Evolutionary conservation across 2,329 filamentous ascomycete genomes (phyloP).

Genomic region (Tolypocladium guangdongense): DNA sequence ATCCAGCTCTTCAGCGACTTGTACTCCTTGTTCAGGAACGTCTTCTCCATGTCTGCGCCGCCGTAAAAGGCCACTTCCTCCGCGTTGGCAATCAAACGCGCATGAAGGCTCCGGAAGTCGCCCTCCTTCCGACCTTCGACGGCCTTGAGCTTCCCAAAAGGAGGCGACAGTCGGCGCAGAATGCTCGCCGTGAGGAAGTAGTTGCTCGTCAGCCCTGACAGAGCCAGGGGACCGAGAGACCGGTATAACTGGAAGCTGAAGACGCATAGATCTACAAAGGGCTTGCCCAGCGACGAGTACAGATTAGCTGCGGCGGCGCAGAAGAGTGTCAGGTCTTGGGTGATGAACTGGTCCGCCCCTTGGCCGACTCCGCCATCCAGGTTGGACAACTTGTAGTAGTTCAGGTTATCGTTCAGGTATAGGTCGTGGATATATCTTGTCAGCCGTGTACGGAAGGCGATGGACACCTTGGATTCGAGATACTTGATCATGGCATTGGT

Average conservation of each 20-base stretch:
- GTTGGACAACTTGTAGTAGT: slow-evolving; percentile 92
- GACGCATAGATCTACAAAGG: slow-evolving; percentile 89
- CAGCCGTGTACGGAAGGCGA: slow-evolving; percentile 88
- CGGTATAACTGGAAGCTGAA: slow-evolving; percentile 97
- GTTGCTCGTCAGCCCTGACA: slow-evolving; percentile 78
- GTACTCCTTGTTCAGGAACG: slow-evolving; percentile 85
- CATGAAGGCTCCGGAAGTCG: slow-evolving; percentile 85
- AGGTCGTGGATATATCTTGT: slow-evolving; percentile 96
- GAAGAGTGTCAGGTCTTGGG: slow-evolving; percentile 90
- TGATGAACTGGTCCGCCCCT: slow-evolving; percentile 93
- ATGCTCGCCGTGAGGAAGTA: slow-evolving; percentile 92
- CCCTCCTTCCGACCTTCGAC: slow-evolving; percentile 93
- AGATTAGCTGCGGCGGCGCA: slow-evolving; percentile 84
- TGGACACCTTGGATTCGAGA: slow-evolving; percentile 93
- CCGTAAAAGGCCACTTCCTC: slow-evolving; percentile 98
- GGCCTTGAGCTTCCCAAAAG: slow-evolving; percentile 93
- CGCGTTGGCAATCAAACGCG: slow-evolving; percentile 87
- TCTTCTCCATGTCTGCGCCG: slow-evolving; percentile 88
- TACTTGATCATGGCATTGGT: slow-evolving; percentile 99
- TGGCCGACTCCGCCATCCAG: slow-evolving; percentile 87
- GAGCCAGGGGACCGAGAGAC: slow-evolving; percentile 76
- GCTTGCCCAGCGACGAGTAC: slow-evolving; percentile 96
- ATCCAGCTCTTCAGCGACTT: slow-evolving; percentile 91
- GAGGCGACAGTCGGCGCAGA: slow-evolving; percentile 77
- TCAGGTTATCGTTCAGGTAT: slow-evolving; percentile 88